Conservation (phyloP, 768 basidiomycete species). For the Lentinula detonsa region DNA sequence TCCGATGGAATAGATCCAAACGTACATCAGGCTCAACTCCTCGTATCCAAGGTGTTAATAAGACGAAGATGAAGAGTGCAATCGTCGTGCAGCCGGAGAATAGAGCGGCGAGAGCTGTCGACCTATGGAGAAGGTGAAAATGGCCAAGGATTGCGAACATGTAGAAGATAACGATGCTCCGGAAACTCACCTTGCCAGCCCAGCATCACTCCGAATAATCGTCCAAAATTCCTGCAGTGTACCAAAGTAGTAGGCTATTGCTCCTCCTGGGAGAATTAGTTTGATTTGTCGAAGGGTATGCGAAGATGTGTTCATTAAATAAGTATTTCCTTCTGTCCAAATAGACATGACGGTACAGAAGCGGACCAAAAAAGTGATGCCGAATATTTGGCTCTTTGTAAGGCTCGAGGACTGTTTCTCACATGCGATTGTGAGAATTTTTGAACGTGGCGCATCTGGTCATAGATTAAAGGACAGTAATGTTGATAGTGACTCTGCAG, state of each 20-base stretch:
- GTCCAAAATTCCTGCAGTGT: slow-evolving; percentile 46
- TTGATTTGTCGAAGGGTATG: slow-evolving; percentile 69
- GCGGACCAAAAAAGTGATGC: not conserved
- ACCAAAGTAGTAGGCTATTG: slow-evolving; percentile 55
- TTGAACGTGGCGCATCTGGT: not conserved
- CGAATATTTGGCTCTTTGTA: not conserved
- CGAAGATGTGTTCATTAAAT: slow-evolving; percentile 17
- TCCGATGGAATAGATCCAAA: slow-evolving; percentile 8
- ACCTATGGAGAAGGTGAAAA: slow-evolving; percentile 26
- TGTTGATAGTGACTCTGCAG: too few relatives aligned
- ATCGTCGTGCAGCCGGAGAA: slow-evolving; percentile 57
- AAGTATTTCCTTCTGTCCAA: not conserved
- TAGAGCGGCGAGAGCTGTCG: slow-evolving; percentile 46
- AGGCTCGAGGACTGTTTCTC: too few relatives aligned
- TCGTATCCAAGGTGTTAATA: slow-evolving; percentile 59
- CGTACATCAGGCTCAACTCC: slow-evolving; percentile 68
- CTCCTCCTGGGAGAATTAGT: slow-evolving; percentile 66
- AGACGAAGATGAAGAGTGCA: slow-evolving; percentile 64
- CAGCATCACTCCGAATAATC: slow-evolving; percentile 31
- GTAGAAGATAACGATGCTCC: not conserved
- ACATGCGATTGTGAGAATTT: not conserved
- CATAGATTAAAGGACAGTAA: too few relatives aligned
- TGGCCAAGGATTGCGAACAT: not conserved
- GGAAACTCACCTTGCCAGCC: slow-evolving; percentile 41
- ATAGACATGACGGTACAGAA: not conserved